Evolutionary conservation across 257 asterid genomes (phyloP), one percentile per base, ranked within the genome.

Genomic region (Henckelia pumila): DNA sequence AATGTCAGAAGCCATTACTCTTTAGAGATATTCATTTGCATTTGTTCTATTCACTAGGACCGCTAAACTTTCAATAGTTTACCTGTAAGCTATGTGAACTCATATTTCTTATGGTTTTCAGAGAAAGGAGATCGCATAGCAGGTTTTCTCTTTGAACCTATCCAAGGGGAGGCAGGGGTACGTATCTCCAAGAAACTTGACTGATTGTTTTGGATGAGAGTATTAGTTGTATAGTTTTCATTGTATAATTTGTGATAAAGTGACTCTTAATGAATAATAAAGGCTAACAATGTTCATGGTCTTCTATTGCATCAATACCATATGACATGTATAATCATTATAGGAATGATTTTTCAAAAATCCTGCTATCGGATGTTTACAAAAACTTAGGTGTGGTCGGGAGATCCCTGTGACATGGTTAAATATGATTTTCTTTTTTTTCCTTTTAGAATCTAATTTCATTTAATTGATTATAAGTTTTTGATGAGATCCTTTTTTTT

Each of bases 151-250:
- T 90, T 93, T 75, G 99, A 93, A 82, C 99, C 99, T 61, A 93
- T 93, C 81, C 99, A 93, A 78, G 99, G 98, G 71, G 99, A 93
- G 81, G 99, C 99, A 7, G 99, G 99, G 97, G 99, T 93, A 86
- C 59, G 91, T 68, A 70, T 74, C 26, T 69, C 76, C 72, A 69
- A 55, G 61, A 37, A 69, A 26, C 4, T 71, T 37, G 14, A 60
- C 29, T 47, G 60, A 67, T 63, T 64, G 24, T 60, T 52, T 65
- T 23, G 19, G 68, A 40, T 56, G 61, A 29, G 37, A 63, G 22
- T 29, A 28, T 21, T n/a, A 29, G 24, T 10, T 25, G 7, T 62
- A 60, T 44, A 56, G 28, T 73, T 63, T 33, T 58, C 60, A 9
- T 68, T 20, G 59, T 26, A 68, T 55, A 50, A 22, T 17, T 23